These are phyloP conservation scores for Haberlea rhodopensis DNA, from an alignment of 257 asterid species.

Conservation along the genomic window DNA sequence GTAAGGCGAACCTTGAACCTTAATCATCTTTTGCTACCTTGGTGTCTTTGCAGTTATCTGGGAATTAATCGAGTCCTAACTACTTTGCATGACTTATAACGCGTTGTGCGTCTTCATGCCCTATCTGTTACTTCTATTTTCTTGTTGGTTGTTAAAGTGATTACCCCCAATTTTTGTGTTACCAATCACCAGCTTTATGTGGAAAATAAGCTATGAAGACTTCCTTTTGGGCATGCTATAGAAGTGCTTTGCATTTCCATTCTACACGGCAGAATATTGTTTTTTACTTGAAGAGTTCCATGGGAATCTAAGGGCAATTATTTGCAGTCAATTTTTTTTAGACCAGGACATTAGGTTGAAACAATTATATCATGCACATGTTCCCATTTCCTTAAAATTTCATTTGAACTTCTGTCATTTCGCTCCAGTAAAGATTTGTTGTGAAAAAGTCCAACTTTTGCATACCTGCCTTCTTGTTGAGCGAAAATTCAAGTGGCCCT, in stretches of 20 bases:
- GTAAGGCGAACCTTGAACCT: constrained; percentile 40
- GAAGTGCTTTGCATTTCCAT: background rate
- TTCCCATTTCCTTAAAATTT: background rate
- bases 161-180: background rate
- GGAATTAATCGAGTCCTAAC: background rate
- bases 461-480: background rate
- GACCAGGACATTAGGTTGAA: no score
- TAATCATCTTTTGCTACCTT: background rate
- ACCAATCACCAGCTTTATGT: constrained; percentile 1
- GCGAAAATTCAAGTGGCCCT: constrained; percentile 1
- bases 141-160: constrained; percentile 17
- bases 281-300: no score
- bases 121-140: constrained; percentile 1
- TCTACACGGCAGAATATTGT: background rate
- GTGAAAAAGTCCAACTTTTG: constrained; percentile 16
- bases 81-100: constrained; percentile 11
- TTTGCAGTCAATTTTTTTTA: no score
- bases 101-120: background rate
- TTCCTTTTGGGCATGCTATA: background rate
- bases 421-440: background rate
- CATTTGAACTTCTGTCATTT: background rate
- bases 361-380: no score
- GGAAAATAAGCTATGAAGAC: background rate
- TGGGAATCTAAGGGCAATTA: no score
- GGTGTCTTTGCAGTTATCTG: constrained; percentile 7